Base-by-base conservation (phyloP, 345 rosid genomes). In the Rhizophora mangle region DNA sequence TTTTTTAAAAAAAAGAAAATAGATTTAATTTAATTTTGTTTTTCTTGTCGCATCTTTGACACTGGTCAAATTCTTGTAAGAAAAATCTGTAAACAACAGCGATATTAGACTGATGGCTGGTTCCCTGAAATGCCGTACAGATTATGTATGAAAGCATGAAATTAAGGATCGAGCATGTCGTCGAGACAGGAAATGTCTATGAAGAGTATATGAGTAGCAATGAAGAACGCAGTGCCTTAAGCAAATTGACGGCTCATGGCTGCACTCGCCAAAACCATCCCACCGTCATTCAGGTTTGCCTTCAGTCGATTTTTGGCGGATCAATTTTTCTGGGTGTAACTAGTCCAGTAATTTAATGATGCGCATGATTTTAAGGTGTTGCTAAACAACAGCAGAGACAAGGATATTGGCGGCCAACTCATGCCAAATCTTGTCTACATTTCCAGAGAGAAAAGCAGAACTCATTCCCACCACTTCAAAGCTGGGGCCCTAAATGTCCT, bases 401-500 rank as follows among this genome's bases (percentile, higher is more conserved):
- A 10, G 65, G 92, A 89, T 62, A 20, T 74, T 5, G 53, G 30
- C 1, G 89, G 80, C 0, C 15, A 64, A 49, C 26, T 2, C 18
- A 52, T 90, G 88, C 91, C 96, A 47, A 90, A 83, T 27, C 82
- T 92, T 55, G 76, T 90, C 5, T 92, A 90, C 51, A 72, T 92
- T 46, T 84, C 95, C 0, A 73, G 98, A 63, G 83, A 87, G 72
- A 92, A 89, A 75, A 77, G 77, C 79, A 80, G 62, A 63, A 71
- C 72, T 31, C 77, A 78, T 32, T 81, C 70, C 15, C 96, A 92
- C 74, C 75, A 88, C 67, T 92, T 80, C 72, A 92, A 92, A 77
- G 95, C 90, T 11, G 98, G 98, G 57, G 98, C 98, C 72, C 91
- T 92, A 31, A 92, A 92, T 65, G 81, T 74, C 9, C 63, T 90